Evolutionary conservation across 2,329 filamentous ascomycete genomes (phyloP).

Genomic region (Arachnomyces sp.): DNA sequence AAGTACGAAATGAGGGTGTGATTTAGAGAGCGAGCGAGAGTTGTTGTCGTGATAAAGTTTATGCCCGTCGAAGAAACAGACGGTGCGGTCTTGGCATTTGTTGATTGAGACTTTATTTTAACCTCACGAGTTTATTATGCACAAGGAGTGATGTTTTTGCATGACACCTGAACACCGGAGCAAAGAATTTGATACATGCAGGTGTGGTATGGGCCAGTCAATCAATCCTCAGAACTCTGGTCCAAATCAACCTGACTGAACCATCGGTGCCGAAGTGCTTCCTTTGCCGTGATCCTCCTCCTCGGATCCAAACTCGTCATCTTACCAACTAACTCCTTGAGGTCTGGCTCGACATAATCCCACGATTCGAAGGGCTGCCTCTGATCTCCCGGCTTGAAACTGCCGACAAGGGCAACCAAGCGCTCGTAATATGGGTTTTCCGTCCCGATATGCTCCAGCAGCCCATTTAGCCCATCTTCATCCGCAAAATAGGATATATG

Average conservation of each 20-base stretch:
- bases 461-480: conserved; percentile 30
- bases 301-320: conserved; percentile 27
- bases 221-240: too few relatives aligned
- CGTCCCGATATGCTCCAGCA: conserved; percentile 34
- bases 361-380: conserved; percentile 34
- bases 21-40: too few relatives aligned
- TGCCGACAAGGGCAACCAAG: conserved; percentile 28
- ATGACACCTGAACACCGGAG: too few relatives aligned
- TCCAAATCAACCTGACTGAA: conserved; percentile 17
- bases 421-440: conserved; percentile 33
- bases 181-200: too few relatives aligned
- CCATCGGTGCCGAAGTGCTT: conserved; percentile 27
- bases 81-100: too few relatives aligned
- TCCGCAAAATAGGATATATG: conserved; percentile 42
- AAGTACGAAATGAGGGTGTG: too few relatives aligned
- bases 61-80: too few relatives aligned
- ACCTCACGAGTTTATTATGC: too few relatives aligned
- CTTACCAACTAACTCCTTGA: conserved; percentile 21
- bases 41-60: too few relatives aligned
- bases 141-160: too few relatives aligned
- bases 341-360: conserved; percentile 30
- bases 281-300: conserved; percentile 22
- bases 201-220: too few relatives aligned
- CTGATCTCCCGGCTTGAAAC: conserved; percentile 32
- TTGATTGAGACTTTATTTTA: too few relatives aligned